phyloP scores from a whole-genome alignment of 83 land plant species.

The Thuja plicata region DNA sequence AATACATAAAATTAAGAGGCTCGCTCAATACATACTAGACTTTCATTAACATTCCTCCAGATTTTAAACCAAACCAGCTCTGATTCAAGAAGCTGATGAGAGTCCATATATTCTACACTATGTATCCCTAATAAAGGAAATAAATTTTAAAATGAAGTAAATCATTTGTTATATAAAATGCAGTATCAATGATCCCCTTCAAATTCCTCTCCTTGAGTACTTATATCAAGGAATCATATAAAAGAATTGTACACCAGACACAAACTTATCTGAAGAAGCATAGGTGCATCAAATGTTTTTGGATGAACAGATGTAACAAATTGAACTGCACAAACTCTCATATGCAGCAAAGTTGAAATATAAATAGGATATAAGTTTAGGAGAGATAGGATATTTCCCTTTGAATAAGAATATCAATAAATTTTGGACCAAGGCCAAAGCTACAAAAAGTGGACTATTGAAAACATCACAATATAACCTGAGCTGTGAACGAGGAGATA shows the following conservation, averaged over 20 bases:
- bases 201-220: neutral
- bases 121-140: neutral
- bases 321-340: neutral
- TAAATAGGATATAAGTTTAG: neutral
- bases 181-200: neutral
- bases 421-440: neutral
- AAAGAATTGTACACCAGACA: neutral
- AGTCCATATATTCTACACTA: neutral
- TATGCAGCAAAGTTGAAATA: neutral
- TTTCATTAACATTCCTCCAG: neutral
- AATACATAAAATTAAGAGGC: neutral
- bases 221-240: neutral
- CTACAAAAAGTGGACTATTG: neutral
- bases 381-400: neutral
- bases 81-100: neutral
- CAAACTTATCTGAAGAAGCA: neutral
- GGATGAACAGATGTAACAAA: neutral
- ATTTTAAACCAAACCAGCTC: neutral
- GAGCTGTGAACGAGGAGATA: neutral
- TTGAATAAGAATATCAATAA: neutral
- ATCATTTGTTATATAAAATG: neutral
- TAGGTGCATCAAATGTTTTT: neutral
- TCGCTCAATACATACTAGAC: neutral
- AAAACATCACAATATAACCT: neutral
- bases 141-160: neutral